Evolutionary conservation across 176 grass and related monocot genomes (phyloP).

Genomic region (Phoenix dactylifera): DNA sequence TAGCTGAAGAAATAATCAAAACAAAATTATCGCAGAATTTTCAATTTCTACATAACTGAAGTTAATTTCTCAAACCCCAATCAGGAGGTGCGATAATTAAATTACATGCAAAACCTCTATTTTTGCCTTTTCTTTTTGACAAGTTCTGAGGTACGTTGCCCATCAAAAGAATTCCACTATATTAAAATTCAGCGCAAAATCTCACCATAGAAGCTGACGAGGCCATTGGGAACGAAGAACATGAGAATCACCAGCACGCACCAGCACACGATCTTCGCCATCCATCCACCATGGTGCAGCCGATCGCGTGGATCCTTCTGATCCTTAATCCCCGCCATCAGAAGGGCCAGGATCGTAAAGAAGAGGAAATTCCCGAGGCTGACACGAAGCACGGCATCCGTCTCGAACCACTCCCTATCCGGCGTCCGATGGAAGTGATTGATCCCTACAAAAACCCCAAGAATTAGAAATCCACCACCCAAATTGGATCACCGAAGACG

Average conservation of each 20-base stretch:
- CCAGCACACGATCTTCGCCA: slow-evolving; percentile 98
- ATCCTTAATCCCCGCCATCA: slow-evolving; percentile 97
- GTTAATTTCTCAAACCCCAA: too few relatives aligned
- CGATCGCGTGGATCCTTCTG: slow-evolving; percentile 97
- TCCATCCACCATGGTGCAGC: slow-evolving; percentile 93
- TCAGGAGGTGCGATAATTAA: too few relatives aligned
- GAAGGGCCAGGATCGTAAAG: slow-evolving; percentile 81
- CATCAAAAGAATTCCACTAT: too few relatives aligned
- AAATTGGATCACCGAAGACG: not conserved
- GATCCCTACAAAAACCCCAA: slow-evolving; percentile 49
- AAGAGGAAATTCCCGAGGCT: slow-evolving; percentile 97
- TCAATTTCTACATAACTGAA: too few relatives aligned
- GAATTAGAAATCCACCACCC: not conserved
- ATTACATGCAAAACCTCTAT: too few relatives aligned
- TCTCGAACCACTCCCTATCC: slow-evolving; percentile 98
- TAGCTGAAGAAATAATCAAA: too few relatives aligned
- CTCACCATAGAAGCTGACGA: slow-evolving; percentile 94
- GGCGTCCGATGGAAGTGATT: slow-evolving; percentile 96
- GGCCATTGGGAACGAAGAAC: slow-evolving; percentile 94
- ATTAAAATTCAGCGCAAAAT: not conserved
- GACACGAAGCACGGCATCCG: slow-evolving; percentile 93
- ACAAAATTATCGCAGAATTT: too few relatives aligned
- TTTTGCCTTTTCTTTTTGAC: too few relatives aligned
- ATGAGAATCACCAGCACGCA: slow-evolving; percentile 73
- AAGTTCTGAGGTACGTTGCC: too few relatives aligned